Conservation (phyloP, 2,329 filamentous ascomycete species). For the Tolypocladium sp. region DNA sequence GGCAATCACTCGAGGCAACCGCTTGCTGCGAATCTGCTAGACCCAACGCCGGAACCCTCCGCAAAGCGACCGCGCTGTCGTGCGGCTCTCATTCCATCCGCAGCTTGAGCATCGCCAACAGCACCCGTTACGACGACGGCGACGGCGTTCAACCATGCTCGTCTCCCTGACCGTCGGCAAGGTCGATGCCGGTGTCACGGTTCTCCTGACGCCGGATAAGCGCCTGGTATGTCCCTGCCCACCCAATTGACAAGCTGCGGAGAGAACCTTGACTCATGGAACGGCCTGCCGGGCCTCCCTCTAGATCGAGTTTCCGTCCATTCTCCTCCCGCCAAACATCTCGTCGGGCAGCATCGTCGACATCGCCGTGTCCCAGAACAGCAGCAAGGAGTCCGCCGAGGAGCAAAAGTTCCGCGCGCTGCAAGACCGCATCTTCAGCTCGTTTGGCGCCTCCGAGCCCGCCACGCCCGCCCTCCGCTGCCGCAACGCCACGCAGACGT, state of each 20-base stretch:
- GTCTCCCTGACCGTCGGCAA: slow-evolving; percentile 98
- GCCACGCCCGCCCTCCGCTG: slow-evolving; percentile 72
- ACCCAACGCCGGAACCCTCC: background rate
- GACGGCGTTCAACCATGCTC: slow-evolving; percentile 53
- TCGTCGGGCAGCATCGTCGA: slow-evolving; percentile 95
- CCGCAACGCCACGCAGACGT: slow-evolving; percentile 97
- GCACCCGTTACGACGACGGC: background rate
- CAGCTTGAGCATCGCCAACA: background rate
- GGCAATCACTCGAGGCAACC: background rate
- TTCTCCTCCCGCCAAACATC: slow-evolving; percentile 91
- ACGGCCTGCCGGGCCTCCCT: slow-evolving; percentile 10
- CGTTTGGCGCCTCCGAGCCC: slow-evolving; percentile 77
- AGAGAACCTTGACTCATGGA: background rate
- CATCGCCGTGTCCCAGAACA: slow-evolving; percentile 88
- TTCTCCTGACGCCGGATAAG: slow-evolving; percentile 93
- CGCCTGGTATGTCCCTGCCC: slow-evolving; percentile 58
- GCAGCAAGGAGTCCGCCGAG: slow-evolving; percentile 64
- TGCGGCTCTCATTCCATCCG: background rate
- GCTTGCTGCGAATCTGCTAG: background rate
- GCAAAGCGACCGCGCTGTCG: background rate
- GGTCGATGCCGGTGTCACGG: slow-evolving; percentile 96
- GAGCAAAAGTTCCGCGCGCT: slow-evolving; percentile 70
- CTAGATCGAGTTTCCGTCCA: slow-evolving; percentile 97
- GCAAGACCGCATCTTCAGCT: slow-evolving; percentile 80
- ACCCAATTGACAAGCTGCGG: background rate